phyloP scores from a whole-genome alignment of 345 rosid species.

The Anastatica hierochuntica region DNA sequence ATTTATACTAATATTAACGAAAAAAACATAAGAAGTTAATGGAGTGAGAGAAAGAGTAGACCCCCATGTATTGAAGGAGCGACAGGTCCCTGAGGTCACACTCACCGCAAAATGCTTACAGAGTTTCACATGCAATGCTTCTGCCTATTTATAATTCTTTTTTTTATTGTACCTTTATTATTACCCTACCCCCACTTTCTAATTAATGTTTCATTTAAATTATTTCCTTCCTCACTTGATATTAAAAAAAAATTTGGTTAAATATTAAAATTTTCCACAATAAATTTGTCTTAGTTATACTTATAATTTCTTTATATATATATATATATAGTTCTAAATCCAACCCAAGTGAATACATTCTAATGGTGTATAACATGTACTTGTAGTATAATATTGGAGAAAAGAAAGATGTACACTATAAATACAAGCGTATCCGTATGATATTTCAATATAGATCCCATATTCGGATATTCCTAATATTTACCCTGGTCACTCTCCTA shows the following conservation, averaged over 20 bases:
- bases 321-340: background rate
- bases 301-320: no score
- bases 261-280: background rate
- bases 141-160: slow-evolving; percentile 9
- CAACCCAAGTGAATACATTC: slow-evolving; percentile 2
- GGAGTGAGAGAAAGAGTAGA: slow-evolving; percentile 11
- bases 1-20: no score
- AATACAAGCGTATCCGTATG: background rate
- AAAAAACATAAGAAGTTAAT: background rate
- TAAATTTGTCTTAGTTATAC: background rate
- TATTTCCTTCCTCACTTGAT: slow-evolving; percentile 11
- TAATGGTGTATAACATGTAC: no score
- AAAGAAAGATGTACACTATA: no score
- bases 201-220: slow-evolving; percentile 14
- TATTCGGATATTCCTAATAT: background rate
- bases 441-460: background rate
- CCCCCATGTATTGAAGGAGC: slow-evolving; percentile 19
- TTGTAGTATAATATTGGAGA: no score
- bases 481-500: background rate
- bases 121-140: slow-evolving; percentile 27
- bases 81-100: slow-evolving; percentile 25
- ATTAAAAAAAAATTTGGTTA: no score
- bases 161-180: slow-evolving; percentile 2
- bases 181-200: slow-evolving; percentile 14
- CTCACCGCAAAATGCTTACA: slow-evolving; percentile 24